Base-by-base conservation (phyloP, 768 basidiomycete species). In the Rhodotorula paludigena region DNA sequence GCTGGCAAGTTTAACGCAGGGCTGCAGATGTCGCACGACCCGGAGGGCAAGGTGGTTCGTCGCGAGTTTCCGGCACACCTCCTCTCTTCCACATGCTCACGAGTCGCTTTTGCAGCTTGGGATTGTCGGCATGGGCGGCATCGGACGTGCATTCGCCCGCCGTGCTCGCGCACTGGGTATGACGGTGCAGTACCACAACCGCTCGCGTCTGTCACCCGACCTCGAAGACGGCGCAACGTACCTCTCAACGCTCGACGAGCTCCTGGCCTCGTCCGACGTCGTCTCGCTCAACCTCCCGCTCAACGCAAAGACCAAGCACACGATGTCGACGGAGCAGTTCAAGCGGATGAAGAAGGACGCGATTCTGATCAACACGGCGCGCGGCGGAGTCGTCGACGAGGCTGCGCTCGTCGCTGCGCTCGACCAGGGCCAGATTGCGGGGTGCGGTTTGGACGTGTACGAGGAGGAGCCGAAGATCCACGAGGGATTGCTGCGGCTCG, bases 381-480 rank as follows among this genome's bases (percentile, higher is more conserved):
- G 92, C n/a, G 92, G 92, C 18, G 92, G 88, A 75, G 85, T 94
- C 33, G 83, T 96, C 41, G 89, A 94, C 69, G 90, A 94, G 78
- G 85, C 84, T 11, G 92, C 90, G 8, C 81, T 97, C 81, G 88
- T 94, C 68, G 83, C 83, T 36, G 91, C 91, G 32, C 78, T 97
- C 58, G 86, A 90, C 75, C 87, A 87, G 72, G 90, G 90, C 6
- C 60, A 75, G 71, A 74, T 75, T 15, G 66, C 60, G 1, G 62
- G 62, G 2, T 69, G 64, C 38, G 74, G 74, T 7, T 54, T 75
- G 7, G 74, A 75, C 61, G 74, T 75, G 28, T 75, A 82, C 78
- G 89, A 90, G 16, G 82, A 92, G 78, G 90, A 92, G 75, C 91
- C 92, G 2, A 77, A 83, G 53, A 85, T 91, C 48, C 87, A 91